Percentiles rank a stretch among this genome's conserved stretches.
Conservation (phyloP, 2,329 filamentous ascomycete genomes). For the Davidsoniella eucalypti region DNA sequence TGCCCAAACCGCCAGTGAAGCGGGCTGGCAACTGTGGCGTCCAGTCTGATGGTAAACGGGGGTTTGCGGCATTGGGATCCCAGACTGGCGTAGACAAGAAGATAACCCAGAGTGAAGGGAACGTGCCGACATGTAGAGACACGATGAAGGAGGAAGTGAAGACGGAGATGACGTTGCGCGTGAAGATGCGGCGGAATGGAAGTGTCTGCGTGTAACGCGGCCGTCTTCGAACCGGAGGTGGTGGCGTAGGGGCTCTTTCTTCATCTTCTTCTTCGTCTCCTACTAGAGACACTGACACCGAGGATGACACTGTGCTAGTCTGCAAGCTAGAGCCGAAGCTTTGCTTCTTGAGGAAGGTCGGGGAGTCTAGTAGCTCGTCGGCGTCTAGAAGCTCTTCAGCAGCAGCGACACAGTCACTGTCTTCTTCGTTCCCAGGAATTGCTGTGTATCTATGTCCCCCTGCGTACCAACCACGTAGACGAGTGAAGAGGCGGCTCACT, state of each 20-base stretch:
- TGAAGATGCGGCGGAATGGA: constrained; percentile 38
- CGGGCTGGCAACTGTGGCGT: constrained; percentile 33
- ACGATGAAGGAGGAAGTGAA: constrained; percentile 53
- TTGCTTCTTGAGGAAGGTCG: too few relatives aligned
- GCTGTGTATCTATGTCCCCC: too few relatives aligned
- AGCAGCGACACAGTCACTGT: too few relatives aligned
- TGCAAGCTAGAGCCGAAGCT: not conserved
- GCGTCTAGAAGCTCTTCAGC: too few relatives aligned
- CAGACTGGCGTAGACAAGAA: constrained; percentile 59
- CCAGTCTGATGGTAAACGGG: constrained; percentile 15
- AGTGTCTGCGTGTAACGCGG: constrained; percentile 29
- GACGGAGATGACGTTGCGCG: constrained; percentile 34
- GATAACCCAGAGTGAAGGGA: constrained; percentile 60
- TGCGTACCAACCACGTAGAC: too few relatives aligned
- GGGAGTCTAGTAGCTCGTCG: too few relatives aligned
- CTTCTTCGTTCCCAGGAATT: too few relatives aligned
- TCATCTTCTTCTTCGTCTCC: constrained; percentile 1
- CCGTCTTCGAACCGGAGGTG: constrained; percentile 3
- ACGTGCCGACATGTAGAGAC: constrained; percentile 57
- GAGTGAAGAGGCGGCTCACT: not conserved
- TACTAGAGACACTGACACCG: not conserved
- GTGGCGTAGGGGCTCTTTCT: constrained; percentile 7
- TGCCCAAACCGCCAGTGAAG: constrained; percentile 62
- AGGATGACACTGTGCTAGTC: constrained; percentile 5
- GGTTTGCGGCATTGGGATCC: constrained; percentile 22